Conservation (phyloP, 495 filamentous ascomycete species). For the Platismatia glauca region DNA sequence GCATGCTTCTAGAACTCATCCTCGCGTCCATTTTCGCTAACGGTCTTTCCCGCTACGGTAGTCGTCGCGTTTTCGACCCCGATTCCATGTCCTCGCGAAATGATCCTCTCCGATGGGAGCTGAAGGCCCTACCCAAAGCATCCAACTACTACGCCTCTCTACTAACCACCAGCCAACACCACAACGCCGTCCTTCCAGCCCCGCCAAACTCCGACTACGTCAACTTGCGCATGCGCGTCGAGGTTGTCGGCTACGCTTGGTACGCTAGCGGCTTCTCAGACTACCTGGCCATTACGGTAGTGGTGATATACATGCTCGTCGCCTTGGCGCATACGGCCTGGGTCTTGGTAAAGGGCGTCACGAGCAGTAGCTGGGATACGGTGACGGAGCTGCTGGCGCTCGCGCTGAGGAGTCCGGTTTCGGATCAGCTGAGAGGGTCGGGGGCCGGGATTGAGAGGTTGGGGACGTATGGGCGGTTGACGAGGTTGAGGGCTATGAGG, state of each 20-base stretch:
- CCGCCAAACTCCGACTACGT: constrained; percentile 8
- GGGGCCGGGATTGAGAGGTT: constrained; percentile 14
- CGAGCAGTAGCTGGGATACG: constrained; percentile 11
- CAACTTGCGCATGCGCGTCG: background rate
- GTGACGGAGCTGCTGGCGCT: constrained; percentile 8
- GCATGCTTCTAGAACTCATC: too few species aligned
- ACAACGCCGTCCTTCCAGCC: constrained; percentile 8
- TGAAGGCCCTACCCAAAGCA: constrained; percentile 2
- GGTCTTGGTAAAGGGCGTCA: background rate
- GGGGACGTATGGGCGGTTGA: constrained; percentile 3
- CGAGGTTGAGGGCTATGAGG: constrained; percentile 1
- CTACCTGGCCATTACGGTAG: constrained; percentile 8
- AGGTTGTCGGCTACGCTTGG: constrained; percentile 11
- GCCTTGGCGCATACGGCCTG: constrained; percentile 4
- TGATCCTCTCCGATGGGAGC: background rate
- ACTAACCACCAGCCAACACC: background rate
- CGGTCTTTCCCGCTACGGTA: too few species aligned
- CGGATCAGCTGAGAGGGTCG: background rate
- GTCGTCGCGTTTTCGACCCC: constrained; percentile 1
- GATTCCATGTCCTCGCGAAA: background rate
- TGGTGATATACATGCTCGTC: constrained; percentile 4
- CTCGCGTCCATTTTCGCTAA: too few species aligned
- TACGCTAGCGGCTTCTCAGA: constrained; percentile 7
- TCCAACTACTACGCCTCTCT: background rate
- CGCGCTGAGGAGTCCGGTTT: too few species aligned